phyloP scores from a whole-genome alignment of 176 grass and related monocot genomes.

The Ensete ventricosum region DNA sequence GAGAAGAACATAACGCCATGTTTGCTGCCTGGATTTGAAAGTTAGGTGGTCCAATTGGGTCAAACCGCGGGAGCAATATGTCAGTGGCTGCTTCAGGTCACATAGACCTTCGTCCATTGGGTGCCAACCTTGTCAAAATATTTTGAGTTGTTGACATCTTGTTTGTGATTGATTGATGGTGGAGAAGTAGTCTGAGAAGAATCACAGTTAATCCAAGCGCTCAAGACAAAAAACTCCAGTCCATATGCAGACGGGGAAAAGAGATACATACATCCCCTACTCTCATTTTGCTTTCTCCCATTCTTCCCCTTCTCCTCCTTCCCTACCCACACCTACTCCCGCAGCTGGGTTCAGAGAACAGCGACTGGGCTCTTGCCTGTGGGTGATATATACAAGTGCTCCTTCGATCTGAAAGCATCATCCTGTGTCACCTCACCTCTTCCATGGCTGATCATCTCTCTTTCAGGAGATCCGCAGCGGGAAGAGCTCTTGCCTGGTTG shows the following conservation, averaged over 20 bases:
- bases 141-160: not conserved
- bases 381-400: no score
- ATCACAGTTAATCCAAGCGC: constrained; percentile 77
- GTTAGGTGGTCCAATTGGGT: no score
- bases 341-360: no score
- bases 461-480: not conserved
- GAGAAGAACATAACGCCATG: no score
- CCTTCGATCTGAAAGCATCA: no score
- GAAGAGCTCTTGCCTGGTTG: not conserved
- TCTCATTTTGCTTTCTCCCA: constrained; percentile 3
- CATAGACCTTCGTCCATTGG: no score
- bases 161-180: constrained; percentile 45
- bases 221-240: constrained; percentile 83
- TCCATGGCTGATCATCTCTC: no score
- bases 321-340: not conserved
- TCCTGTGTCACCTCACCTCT: no score
- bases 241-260: constrained; percentile 39
- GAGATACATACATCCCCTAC: constrained; percentile 6
- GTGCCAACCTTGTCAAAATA: not conserved
- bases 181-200: constrained; percentile 46
- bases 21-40: no score
- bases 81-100: no score
- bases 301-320: not conserved
- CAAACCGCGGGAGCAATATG: no score
- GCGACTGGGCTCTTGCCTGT: no score